phyloP scores from a whole-genome alignment of 1,284 basidiomycete species.

The Hemileia vastatrix region DNA sequence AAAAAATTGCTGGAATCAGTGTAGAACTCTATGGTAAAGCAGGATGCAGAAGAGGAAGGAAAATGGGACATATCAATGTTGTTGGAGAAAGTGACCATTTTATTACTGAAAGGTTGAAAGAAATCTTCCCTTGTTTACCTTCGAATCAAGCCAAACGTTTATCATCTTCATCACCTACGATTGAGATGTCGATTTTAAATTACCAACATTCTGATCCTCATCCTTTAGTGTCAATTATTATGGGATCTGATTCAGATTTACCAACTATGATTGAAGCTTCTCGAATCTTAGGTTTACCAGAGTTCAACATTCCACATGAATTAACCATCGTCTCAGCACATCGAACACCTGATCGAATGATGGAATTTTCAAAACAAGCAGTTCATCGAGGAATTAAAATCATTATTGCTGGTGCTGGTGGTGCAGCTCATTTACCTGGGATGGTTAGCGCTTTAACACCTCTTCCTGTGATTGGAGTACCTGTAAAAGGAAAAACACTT shows the following conservation, averaged over 20 bases:
- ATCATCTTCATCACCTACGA: too few relatives aligned
- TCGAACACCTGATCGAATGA: constrained; percentile 78
- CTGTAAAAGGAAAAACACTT: constrained; percentile 84
- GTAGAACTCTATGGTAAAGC: constrained; percentile 90
- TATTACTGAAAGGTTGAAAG: constrained; percentile 59
- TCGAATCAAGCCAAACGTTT: constrained; percentile 41
- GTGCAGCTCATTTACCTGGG: constrained; percentile 91
- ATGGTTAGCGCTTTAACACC: constrained; percentile 95
- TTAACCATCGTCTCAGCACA: constrained; percentile 94
- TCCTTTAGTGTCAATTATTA: constrained; percentile 87
- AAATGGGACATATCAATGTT: constrained; percentile 96
- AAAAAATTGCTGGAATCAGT: constrained; percentile 63
- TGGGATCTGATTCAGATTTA: constrained; percentile 98
- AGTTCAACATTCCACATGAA: constrained; percentile 79
- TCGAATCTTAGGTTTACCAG: constrained; percentile 58
- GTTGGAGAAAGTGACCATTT: constrained; percentile 73
- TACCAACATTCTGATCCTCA: constrained; percentile 51
- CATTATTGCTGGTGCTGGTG: constrained; percentile 92
- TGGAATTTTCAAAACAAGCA: constrained; percentile 71
- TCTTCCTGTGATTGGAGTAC: constrained; percentile 89
- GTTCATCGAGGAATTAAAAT: constrained; percentile 61
- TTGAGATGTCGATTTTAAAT: background rate
- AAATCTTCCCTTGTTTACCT: constrained; percentile 51
- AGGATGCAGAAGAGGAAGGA: constrained; percentile 77
- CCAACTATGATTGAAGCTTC: constrained; percentile 86